These are phyloP conservation scores for Blastomyces parvus DNA, from an alignment of 2,329 filamentous ascomycete genomes.

Conservation along the genomic window DNA sequence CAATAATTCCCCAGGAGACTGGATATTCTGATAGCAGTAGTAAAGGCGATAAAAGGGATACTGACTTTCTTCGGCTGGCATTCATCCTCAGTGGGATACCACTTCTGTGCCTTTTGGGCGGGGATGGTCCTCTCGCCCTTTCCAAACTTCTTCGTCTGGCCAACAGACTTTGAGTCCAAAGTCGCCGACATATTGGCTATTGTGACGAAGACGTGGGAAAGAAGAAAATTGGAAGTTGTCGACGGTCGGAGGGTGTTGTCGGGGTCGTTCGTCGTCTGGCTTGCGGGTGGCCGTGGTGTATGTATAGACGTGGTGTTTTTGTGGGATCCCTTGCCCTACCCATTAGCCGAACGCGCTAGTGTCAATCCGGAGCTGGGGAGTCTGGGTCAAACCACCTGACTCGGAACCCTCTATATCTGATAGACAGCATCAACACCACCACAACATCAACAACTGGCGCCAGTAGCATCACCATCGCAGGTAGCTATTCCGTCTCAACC, in stretches of 20 bases:
- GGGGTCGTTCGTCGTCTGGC: constrained; percentile 21
- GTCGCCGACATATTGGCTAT: constrained; percentile 47
- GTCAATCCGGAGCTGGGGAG: constrained; percentile 22
- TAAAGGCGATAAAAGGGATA: constrained; percentile 24
- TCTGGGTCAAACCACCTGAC: constrained; percentile 10
- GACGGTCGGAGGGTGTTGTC: constrained; percentile 33
- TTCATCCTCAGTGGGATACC: constrained; percentile 95
- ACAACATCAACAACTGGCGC: background rate
- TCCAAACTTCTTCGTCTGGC: constrained; percentile 88
- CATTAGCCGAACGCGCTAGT: constrained; percentile 33
- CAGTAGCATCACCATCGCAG: constrained; percentile 14
- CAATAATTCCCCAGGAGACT: background rate
- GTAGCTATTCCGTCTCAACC: background rate
- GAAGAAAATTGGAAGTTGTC: constrained; percentile 24
- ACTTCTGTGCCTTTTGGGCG: constrained; percentile 93
- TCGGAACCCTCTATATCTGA: background rate
- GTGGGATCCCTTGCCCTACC: constrained; percentile 37
- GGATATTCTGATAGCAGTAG: background rate
- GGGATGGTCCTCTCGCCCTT: constrained; percentile 88
- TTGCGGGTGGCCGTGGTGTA: constrained; percentile 27
- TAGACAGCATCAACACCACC: background rate
- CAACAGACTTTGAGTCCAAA: constrained; percentile 24
- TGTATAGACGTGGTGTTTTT: constrained; percentile 33
- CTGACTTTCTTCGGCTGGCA: constrained; percentile 87
- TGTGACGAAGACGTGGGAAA: constrained; percentile 34